These are phyloP conservation scores for Lasiodiplodia citricola DNA, from an alignment of 2,329 filamentous ascomycete species.

Conservation along the genomic window DNA sequence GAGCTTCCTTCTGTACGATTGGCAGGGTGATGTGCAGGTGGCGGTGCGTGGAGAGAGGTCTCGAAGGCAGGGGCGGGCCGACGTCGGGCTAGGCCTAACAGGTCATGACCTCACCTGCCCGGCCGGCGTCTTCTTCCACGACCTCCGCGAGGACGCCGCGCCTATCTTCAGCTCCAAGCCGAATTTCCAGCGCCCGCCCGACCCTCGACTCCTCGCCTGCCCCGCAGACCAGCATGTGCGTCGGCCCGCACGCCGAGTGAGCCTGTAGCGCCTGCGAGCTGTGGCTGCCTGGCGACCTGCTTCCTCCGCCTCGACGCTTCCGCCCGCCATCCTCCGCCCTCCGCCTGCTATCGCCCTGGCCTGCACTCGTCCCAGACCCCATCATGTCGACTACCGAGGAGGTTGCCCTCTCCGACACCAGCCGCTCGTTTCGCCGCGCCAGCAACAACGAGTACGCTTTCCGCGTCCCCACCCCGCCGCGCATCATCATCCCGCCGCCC, in stretches of 20 bases:
- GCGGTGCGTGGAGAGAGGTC: too few relatives aligned
- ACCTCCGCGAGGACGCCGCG: background rate
- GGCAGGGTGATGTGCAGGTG: too few relatives aligned
- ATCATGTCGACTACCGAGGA: slow-evolving; percentile 34
- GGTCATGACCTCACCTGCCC: background rate
- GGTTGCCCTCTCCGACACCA: slow-evolving; percentile 38
- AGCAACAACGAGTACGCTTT: slow-evolving; percentile 49
- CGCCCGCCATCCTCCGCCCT: background rate
- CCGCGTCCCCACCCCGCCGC: slow-evolving; percentile 54
- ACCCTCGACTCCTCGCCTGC: background rate
- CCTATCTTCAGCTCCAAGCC: background rate
- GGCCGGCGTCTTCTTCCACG: background rate
- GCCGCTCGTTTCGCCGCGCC: slow-evolving; percentile 33
- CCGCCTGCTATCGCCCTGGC: background rate
- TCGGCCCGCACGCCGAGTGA: slow-evolving; percentile 1
- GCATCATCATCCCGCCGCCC: slow-evolving; percentile 55
- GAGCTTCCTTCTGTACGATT: too few relatives aligned
- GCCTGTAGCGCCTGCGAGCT: slow-evolving; percentile 12
- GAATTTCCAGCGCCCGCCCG: background rate
- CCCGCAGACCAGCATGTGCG: background rate
- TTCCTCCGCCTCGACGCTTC: background rate
- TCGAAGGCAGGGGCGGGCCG: background rate
- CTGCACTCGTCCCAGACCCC: background rate
- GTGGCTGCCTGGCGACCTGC: slow-evolving; percentile 15
- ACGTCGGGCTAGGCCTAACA: background rate